Conservation (phyloP, 1,284 basidiomycete genomes). For the Apiotrichum mycotoxinovorans region DNA sequence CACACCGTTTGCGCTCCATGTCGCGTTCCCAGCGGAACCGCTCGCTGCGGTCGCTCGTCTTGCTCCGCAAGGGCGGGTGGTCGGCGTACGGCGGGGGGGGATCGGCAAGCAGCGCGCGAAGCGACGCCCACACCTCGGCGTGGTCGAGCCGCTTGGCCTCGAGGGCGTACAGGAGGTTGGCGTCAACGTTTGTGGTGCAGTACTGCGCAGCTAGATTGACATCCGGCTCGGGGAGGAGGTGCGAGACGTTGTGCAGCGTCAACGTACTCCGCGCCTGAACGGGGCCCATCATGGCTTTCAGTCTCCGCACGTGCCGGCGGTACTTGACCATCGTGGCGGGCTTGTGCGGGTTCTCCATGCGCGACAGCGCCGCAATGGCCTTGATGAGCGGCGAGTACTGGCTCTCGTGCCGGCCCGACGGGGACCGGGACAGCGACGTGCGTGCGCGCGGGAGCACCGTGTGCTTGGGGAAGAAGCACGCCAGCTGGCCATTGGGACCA, state of each 20-base stretch:
- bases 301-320: conserved; percentile 13
- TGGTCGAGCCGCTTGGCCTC: conserved; percentile 64
- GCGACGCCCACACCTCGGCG: conserved; percentile 65
- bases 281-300: conserved; percentile 16
- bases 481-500: conserved; percentile 78
- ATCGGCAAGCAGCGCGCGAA: conserved; percentile 55
- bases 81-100: conserved; percentile 35
- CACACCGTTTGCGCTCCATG: conserved; percentile 34
- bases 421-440: conserved; percentile 39
- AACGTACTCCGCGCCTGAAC: conserved; percentile 52
- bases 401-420: conserved; percentile 25
- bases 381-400: conserved; percentile 32
- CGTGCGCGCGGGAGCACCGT: conserved; percentile 37
- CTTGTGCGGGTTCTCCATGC: conserved; percentile 36
- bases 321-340: conserved; percentile 13
- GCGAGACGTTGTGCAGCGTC: conserved; percentile 62
- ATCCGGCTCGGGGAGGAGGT: conserved; percentile 58
- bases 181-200: conserved; percentile 52
- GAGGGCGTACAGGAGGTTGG: conserved; percentile 62
- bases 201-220: conserved; percentile 64
- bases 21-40: conserved; percentile 38
- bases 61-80: conserved; percentile 17
- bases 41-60: conserved; percentile 14
- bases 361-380: conserved; percentile 41
- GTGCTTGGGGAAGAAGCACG: conserved; percentile 72